These are phyloP conservation scores for Cladosporium sp. DNA, from an alignment of 2,329 filamentous ascomycete species.

Conservation along the genomic window DNA sequence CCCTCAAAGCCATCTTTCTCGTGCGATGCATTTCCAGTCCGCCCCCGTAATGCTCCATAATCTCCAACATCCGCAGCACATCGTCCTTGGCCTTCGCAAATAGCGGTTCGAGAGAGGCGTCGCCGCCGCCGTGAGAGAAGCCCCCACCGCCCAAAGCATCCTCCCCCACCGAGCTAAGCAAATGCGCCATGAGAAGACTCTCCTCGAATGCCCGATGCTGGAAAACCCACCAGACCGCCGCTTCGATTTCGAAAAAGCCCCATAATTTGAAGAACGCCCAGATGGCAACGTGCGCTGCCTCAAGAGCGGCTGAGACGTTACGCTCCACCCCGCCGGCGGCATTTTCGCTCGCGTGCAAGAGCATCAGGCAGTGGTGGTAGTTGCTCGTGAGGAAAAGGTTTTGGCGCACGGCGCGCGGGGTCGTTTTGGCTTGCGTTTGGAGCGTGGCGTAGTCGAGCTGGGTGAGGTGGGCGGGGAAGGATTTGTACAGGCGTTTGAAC, in stretches of 20 bases:
- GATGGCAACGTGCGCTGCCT: conserved; percentile 71
- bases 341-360: conserved; percentile 68
- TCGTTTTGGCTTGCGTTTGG: conserved; percentile 50
- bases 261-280: conserved; percentile 70
- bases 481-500: conserved; percentile 67
- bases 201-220: conserved; percentile 77
- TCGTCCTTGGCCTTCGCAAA: conserved; percentile 39
- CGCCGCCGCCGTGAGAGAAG: neutral
- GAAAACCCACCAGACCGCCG: conserved; percentile 79
- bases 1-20: conserved; percentile 42
- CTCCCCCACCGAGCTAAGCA: conserved; percentile 15
- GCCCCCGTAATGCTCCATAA: conserved; percentile 40
- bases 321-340: conserved; percentile 45
- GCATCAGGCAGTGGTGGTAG: conserved; percentile 77
- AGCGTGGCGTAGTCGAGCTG: conserved; percentile 61
- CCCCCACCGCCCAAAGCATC: conserved; percentile 2
- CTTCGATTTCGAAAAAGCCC: conserved; percentile 63
- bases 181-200: conserved; percentile 36
- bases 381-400: conserved; percentile 76
- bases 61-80: conserved; percentile 40
- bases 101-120: conserved; percentile 27
- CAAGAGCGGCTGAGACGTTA: conserved; percentile 65
- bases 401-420: conserved; percentile 65
- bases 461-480: conserved; percentile 66
- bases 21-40: conserved; percentile 46